Base-by-base conservation (phyloP, 2,329 filamentous ascomycete genomes). In the Onygenales sp. region DNA sequence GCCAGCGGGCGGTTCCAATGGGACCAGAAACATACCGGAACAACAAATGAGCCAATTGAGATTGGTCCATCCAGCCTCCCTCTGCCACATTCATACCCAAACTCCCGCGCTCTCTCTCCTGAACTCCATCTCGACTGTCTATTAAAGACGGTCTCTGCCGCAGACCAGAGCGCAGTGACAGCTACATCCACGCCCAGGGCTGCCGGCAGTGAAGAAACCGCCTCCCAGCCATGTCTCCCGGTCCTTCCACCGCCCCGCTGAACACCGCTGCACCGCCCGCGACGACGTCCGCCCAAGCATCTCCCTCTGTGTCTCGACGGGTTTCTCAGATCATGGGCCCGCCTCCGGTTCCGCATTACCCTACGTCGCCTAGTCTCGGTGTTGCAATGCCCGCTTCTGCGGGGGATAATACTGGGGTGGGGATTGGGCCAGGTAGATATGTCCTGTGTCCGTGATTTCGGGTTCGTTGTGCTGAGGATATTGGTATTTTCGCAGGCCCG, bases 401-500 rank as follows among this genome's bases (percentile, higher is more conserved):
- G 13, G 62, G 58, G 34, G 70, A 73, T 37, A 65, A 70, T 57
- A 64, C 64, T 21, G 66, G 67, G 11, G 64, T 67, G 33, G 69
- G 67, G 37, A 61, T 65, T 46, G 69, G 69, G 32, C 70, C 72
- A 53, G 72, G 73, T 74, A 63, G 55, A 64, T 57, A 21, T 14
- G 27, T 21, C 40, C 37, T 33, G 46, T 9, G 37, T 31, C 34
- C 40, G n/a, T 10, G 50, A 17, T 44, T 13, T 6, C 47, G 11
- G 21, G 3, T 27, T 27, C 42, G 44, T n/a, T 33, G 8, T 40
- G 45, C 54, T 54, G 42, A 55, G 17, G 8, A 14, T 52, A 39
- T 46, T 33, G 44, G 14, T 82, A 27, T 48, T 27, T 46, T 45
- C 34, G 37, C 82, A 53, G 87, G 86, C 0, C 91, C 92, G 3